A percentile compares a stretch with the other conserved stretches of the same genome.
Evolutionary conservation across 257 asterid genomes (phyloP).

Genomic region (Solanum chmielewskii): DNA sequence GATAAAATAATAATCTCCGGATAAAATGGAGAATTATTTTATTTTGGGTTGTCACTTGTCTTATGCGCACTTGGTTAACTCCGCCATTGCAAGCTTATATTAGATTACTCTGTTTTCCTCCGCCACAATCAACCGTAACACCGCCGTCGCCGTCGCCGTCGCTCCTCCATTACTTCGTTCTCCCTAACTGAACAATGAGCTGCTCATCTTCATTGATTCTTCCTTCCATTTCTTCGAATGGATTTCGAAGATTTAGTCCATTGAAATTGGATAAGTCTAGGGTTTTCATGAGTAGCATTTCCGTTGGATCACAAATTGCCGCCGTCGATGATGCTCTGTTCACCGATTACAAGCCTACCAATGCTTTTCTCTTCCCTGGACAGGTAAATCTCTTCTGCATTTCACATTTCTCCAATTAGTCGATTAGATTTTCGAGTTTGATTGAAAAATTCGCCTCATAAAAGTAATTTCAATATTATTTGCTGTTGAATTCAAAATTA

Average conservation of each 20-base stretch:
- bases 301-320: conserved; percentile 55
- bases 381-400: conserved; percentile 35
- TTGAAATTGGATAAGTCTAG: conserved; percentile 42
- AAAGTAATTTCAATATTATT: too few species aligned
- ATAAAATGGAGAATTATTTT: too few species aligned
- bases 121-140: neutral
- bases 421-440: neutral
- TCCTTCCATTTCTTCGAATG: conserved; percentile 51
- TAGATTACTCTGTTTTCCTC: neutral
- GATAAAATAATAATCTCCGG: too few species aligned
- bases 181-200: conserved; percentile 19
- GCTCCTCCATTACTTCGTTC: neutral
- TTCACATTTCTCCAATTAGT: neutral
- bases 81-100: neutral
- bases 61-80: neutral
- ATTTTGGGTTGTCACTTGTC: neutral
- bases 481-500: too few species aligned
- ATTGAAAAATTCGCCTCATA: too few species aligned
- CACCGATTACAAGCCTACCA: conserved; percentile 62
- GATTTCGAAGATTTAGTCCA: conserved; percentile 20
- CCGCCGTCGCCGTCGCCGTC: neutral
- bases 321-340: conserved; percentile 49
- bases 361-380: conserved; percentile 94
- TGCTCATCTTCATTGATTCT: conserved; percentile 32
- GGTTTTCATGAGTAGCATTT: conserved; percentile 57